phyloP scores from a whole-genome alignment of 192 early-diverging fungal species.

The Haplosporangium gracile region DNA sequence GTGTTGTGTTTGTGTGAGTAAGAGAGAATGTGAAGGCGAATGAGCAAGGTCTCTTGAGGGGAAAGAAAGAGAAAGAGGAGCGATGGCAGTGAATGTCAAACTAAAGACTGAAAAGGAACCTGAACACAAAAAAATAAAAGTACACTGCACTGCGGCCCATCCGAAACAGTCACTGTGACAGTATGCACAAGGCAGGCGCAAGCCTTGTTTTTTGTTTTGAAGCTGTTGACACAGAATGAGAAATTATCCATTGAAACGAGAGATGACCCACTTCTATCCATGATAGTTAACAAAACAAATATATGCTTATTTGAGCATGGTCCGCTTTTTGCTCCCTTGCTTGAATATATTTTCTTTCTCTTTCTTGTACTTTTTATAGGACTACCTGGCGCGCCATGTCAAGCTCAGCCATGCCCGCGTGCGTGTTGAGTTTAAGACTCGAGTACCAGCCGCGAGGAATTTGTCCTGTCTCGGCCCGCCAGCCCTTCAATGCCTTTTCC shows the following conservation, averaged over 20 bases:
- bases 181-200: neutral
- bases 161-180: slow-evolving; percentile 3
- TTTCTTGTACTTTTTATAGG: neutral
- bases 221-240: neutral
- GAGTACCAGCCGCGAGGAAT: neutral
- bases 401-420: neutral
- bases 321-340: neutral
- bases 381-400: neutral
- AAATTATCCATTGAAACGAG: neutral
- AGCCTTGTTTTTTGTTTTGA: no score
- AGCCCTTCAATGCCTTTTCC: neutral
- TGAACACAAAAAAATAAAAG: neutral
- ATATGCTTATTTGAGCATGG: neutral
- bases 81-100: neutral
- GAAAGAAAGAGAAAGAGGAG: neutral
- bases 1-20: neutral
- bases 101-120: neutral
- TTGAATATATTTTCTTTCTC: neutral
- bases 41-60: neutral
- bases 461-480: neutral
- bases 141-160: neutral
- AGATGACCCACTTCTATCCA: neutral
- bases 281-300: neutral
- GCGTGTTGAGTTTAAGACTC: neutral
- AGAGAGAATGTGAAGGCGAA: neutral